Evolutionary conservation across 805 yeast genomes (phyloP).

Genomic region (Metschnikowia cubensis): DNA sequence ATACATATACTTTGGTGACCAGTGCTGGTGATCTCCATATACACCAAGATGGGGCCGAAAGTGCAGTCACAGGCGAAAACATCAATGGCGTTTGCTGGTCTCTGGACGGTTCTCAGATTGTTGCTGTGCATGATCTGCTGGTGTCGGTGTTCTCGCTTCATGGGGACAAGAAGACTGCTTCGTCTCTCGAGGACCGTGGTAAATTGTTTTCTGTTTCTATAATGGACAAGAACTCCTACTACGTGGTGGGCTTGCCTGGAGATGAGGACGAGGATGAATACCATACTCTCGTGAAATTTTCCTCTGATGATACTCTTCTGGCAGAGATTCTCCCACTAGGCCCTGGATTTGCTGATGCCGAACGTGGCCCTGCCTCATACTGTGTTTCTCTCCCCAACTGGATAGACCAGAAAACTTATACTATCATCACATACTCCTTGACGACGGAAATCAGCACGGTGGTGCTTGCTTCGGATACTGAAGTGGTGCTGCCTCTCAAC

Average conservation of each 20-base stretch:
- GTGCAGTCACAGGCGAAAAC: not conserved
- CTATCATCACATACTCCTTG: constrained; percentile 54
- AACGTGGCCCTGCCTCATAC: constrained; percentile 48
- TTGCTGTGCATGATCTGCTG: not conserved
- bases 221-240: constrained; percentile 20
- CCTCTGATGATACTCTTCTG: not conserved
- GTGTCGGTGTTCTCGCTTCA: constrained; percentile 1
- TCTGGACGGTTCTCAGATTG: constrained; percentile 5
- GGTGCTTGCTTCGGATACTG: constrained; percentile 11
- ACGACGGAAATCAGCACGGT: constrained; percentile 59
- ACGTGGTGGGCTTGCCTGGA: constrained; percentile 10
- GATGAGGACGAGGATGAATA: constrained; percentile 13
- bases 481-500: constrained; percentile 46
- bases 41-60: constrained; percentile 5
- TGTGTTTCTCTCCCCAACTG: constrained; percentile 38
- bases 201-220: constrained; percentile 15
- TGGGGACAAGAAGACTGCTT: not conserved
- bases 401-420: constrained; percentile 26
- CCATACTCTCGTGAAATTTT: constrained; percentile 8
- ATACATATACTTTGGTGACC: constrained; percentile 16
- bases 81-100: constrained; percentile 11
- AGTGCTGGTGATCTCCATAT: constrained; percentile 12
- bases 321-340: constrained; percentile 40
- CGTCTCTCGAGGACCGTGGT: constrained; percentile 17
- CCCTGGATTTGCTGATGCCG: constrained; percentile 50